Conservation (phyloP, 345 rosid genomes). For the Camelina laxa region DNA sequence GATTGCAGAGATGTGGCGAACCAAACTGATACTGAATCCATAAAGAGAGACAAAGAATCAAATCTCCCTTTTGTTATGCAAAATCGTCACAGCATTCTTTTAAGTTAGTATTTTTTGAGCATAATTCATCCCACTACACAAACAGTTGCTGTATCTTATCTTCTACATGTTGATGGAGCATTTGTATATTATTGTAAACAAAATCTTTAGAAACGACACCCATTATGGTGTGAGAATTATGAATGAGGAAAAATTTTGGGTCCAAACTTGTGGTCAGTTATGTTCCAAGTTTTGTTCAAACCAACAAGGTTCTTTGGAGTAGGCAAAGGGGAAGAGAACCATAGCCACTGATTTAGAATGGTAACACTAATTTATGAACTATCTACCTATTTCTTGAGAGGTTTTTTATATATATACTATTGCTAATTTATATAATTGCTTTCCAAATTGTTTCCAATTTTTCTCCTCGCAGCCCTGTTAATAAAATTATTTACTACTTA, state of each 20-base stretch:
- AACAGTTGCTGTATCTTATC: constrained; percentile 13
- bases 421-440: no score
- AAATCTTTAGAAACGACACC: not conserved
- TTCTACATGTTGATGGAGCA: not conserved
- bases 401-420: no score
- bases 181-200: constrained; percentile 31
- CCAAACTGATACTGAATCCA: constrained; percentile 64
- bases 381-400: no score
- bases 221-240: not conserved
- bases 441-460: no score
- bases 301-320: no score
- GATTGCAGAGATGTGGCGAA: constrained; percentile 88
- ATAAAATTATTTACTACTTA: no score
- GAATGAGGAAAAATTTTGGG: not conserved
- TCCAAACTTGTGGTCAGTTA: no score
- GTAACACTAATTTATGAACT: no score
- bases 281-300: not conserved
- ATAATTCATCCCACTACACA: constrained; percentile 25
- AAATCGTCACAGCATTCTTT: constrained; percentile 21
- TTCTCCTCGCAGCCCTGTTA: no score
- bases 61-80: constrained; percentile 22
- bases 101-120: constrained; percentile 13
- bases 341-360: no score
- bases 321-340: no score
- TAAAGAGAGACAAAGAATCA: constrained; percentile 38